phyloP scores from a whole-genome alignment of 495 filamentous ascomycete species.

The Podospora fimiseda region DNA sequence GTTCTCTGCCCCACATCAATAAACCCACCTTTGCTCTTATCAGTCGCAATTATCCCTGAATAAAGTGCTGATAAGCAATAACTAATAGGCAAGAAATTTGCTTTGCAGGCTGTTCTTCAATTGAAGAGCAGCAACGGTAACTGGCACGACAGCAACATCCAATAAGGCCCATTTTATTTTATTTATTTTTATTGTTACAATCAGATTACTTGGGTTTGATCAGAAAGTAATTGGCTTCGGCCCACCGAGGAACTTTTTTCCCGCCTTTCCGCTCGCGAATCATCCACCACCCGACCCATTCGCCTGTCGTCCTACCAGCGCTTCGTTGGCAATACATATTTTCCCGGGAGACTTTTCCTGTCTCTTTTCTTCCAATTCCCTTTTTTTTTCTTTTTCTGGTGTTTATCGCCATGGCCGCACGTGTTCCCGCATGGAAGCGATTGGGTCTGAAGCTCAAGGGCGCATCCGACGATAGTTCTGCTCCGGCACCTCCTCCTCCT shows the following conservation, averaged over 20 bases:
- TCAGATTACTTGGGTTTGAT: too few relatives aligned
- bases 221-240: too few relatives aligned
- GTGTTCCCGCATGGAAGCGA: conserved; percentile 70
- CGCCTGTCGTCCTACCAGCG: too few relatives aligned
- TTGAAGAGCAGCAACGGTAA: conserved; percentile 12
- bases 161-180: conserved; percentile 22
- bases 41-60: conserved; percentile 12
- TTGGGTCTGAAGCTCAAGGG: conserved; percentile 68
- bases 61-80: conserved; percentile 25
- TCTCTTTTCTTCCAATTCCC: not conserved
- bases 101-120: conserved; percentile 17
- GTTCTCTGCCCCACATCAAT: not conserved
- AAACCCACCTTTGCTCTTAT: conserved; percentile 21
- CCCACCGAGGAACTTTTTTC: too few relatives aligned
- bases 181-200: too few relatives aligned
- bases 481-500: conserved; percentile 15
- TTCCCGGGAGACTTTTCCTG: not conserved
- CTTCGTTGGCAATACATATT: too few relatives aligned
- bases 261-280: too few relatives aligned
- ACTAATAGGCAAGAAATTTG: conserved; percentile 32
- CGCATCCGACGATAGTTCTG: conserved; percentile 44
- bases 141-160: conserved; percentile 23
- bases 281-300: too few relatives aligned
- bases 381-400: conserved; percentile 6
- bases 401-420: conserved; percentile 29